Percentiles rank a stretch among this genome's conserved stretches.
Conservation (phyloP, 1,284 basidiomycete species). For the Trichosporon asahii region DNA sequence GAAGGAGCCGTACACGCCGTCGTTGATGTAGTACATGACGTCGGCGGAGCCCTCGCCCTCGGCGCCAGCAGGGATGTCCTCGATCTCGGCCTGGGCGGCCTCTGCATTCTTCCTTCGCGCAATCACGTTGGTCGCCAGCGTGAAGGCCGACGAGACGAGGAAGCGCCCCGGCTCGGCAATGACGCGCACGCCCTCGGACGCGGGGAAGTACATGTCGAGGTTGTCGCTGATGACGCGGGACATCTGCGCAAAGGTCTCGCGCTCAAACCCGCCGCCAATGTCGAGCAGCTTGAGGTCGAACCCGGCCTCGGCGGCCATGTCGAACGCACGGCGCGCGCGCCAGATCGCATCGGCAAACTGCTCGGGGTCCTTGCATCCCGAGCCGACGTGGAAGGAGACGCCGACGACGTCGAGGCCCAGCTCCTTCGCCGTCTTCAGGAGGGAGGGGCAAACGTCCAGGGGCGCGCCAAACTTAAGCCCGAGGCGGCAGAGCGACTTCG, state of each 20-base stretch:
- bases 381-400: constrained; percentile 97
- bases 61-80: constrained; percentile 15
- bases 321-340: constrained; percentile 79
- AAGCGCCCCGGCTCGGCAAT: constrained; percentile 97
- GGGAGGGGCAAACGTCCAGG: constrained; percentile 70
- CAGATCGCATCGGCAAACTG: constrained; percentile 86
- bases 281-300: constrained; percentile 83
- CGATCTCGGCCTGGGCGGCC: constrained; percentile 14
- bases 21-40: constrained; percentile 84
- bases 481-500: constrained; percentile 86
- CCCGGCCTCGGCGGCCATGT: constrained; percentile 77
- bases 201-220: constrained; percentile 81
- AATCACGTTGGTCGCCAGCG: constrained; percentile 89
- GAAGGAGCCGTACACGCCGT: constrained; percentile 97
- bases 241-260: constrained; percentile 78
- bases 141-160: constrained; percentile 90
- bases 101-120: constrained; percentile 61
- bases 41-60: constrained; percentile 38
- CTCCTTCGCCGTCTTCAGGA: constrained; percentile 75
- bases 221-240: constrained; percentile 69
- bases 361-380: constrained; percentile 88
- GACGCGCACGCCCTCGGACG: constrained; percentile 66
- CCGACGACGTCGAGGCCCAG: constrained; percentile 84
- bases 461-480: constrained; percentile 98
- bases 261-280: constrained; percentile 94